phyloP scores from a whole-genome alignment of 345 rosid species.

The Ricinus communis region DNA sequence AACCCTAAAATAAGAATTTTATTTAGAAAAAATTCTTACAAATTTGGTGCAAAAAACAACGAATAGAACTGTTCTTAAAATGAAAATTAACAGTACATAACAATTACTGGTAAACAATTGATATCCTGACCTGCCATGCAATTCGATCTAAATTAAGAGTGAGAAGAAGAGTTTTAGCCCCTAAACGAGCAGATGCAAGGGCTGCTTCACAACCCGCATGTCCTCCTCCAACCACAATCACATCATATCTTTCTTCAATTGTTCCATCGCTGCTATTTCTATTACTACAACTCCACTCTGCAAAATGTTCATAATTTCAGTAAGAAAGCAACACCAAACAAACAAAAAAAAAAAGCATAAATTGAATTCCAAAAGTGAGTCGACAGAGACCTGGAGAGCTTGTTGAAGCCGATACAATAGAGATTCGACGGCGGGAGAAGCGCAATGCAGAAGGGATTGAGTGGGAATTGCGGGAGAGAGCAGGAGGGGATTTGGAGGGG shows the following conservation, averaged over 20 bases:
- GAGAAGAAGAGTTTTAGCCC: conserved; percentile 89
- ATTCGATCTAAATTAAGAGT: conserved; percentile 86
- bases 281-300: conserved; percentile 43
- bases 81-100: background rate
- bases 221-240: conserved; percentile 93
- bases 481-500: background rate
- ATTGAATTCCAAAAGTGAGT: too few relatives aligned
- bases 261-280: conserved; percentile 20
- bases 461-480: conserved; percentile 21
- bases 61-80: background rate
- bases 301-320: conserved; percentile 16
- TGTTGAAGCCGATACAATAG: conserved; percentile 20
- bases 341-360: too few relatives aligned
- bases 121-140: conserved; percentile 79
- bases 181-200: conserved; percentile 85
- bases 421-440: conserved; percentile 25
- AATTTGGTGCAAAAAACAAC: background rate
- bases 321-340: background rate
- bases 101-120: background rate
- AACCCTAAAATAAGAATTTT: background rate
- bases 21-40: too few relatives aligned
- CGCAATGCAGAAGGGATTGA: background rate
- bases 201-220: conserved; percentile 59
- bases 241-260: conserved; percentile 67
- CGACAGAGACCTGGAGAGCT: too few relatives aligned